Conservation (phyloP, 2,329 filamentous ascomycete species). For the Aspergillus sp. region DNA sequence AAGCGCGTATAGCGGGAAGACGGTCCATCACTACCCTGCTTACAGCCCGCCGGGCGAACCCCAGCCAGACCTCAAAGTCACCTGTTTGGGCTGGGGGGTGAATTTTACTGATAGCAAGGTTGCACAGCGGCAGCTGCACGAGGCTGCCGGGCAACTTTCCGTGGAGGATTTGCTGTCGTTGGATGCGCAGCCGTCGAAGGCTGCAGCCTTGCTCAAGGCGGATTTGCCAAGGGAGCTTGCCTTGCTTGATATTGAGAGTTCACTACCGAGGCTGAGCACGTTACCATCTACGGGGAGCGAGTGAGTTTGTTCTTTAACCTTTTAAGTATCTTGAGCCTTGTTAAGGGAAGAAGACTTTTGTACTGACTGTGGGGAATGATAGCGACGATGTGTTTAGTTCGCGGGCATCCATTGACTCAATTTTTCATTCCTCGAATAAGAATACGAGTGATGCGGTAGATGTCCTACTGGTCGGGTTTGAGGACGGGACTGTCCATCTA, state of each 20-base stretch:
- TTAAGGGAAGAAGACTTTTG: not conserved
- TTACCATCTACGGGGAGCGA: slow-evolving; percentile 66
- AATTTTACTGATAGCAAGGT: slow-evolving; percentile 54
- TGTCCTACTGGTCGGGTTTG: slow-evolving; percentile 72
- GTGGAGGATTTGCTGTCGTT: slow-evolving; percentile 45
- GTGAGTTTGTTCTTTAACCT: slow-evolving; percentile 27
- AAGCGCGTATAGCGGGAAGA: slow-evolving; percentile 77
- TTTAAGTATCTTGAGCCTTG: not conserved
- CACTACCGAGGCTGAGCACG: slow-evolving; percentile 73
- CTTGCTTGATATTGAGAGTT: slow-evolving; percentile 72
- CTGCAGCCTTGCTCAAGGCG: slow-evolving; percentile 39
- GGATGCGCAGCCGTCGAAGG: slow-evolving; percentile 38
- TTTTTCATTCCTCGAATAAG: slow-evolving; percentile 63
- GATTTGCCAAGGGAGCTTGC: slow-evolving; percentile 73
- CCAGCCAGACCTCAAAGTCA: slow-evolving; percentile 31
- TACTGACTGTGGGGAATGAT: slow-evolving; percentile 23
- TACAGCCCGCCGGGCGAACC: slow-evolving; percentile 21
- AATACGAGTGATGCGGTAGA: slow-evolving; percentile 74
- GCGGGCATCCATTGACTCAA: slow-evolving; percentile 66
- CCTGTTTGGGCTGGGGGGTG: slow-evolving; percentile 54
- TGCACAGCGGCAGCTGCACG: slow-evolving; percentile 43
- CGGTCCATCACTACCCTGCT: slow-evolving; percentile 66
- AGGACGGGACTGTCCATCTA: slow-evolving; percentile 70
- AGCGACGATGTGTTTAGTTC: slow-evolving; percentile 66
- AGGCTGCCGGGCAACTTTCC: slow-evolving; percentile 33